These are phyloP conservation scores for Mortierella antarctica DNA, from an alignment of 192 early-diverging fungal species.

Conservation along the genomic window DNA sequence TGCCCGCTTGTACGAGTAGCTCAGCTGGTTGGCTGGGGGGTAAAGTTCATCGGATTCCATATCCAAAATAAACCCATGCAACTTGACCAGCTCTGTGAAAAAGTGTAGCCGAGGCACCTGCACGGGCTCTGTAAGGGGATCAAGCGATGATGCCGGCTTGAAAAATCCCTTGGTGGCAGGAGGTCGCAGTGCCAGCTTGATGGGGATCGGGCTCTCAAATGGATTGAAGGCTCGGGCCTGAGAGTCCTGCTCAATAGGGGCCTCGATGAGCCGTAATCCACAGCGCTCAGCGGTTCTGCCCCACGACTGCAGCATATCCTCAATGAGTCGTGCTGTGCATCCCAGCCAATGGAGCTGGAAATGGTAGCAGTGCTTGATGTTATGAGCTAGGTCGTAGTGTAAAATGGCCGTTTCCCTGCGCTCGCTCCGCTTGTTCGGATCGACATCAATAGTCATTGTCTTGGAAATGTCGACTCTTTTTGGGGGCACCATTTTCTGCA, in stretches of 20 bases:
- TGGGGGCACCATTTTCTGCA: slow-evolving; percentile 53
- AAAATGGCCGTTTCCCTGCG: slow-evolving; percentile 86
- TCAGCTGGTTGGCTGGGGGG: slow-evolving; percentile 66
- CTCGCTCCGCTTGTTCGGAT: slow-evolving; percentile 79
- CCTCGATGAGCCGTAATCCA: slow-evolving; percentile 91
- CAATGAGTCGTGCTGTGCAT: slow-evolving; percentile 89
- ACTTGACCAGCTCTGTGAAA: slow-evolving; percentile 83
- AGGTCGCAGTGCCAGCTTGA: slow-evolving; percentile 68
- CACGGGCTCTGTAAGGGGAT: slow-evolving; percentile 34
- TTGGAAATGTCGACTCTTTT: slow-evolving; percentile 70
- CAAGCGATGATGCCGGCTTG: slow-evolving; percentile 19
- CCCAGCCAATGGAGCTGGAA: slow-evolving; percentile 96
- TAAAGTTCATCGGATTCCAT: slow-evolving; percentile 88
- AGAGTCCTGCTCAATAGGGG: slow-evolving; percentile 78
- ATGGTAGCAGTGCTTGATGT: slow-evolving; percentile 90
- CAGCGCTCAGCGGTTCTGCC: slow-evolving; percentile 81
- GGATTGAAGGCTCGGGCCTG: slow-evolving; percentile 83
- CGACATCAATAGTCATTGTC: slow-evolving; percentile 83
- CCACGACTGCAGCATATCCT: slow-evolving; percentile 89
- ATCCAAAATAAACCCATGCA: slow-evolving; percentile 90
- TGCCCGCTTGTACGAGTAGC: slow-evolving; percentile 70
- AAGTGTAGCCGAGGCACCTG: slow-evolving; percentile 72
- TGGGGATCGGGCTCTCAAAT: slow-evolving; percentile 83
- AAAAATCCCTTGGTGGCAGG: slow-evolving; percentile 65
- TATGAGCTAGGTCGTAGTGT: slow-evolving; percentile 92